phyloP scores from a whole-genome alignment of 306 rosid genomes.

The Rosa lucieae region DNA sequence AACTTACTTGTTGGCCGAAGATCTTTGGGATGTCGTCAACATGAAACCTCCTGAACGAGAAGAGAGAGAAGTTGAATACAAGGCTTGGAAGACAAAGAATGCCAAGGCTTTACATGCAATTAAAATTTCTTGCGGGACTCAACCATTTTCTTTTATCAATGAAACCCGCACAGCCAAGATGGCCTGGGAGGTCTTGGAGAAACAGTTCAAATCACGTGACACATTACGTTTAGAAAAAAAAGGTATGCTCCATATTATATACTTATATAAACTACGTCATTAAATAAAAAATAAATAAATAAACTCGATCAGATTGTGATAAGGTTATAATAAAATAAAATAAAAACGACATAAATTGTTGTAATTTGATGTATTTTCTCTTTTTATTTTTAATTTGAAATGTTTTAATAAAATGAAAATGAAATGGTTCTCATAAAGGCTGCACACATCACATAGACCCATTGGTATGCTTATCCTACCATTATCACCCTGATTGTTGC shows the following conservation, averaged over 20 bases:
- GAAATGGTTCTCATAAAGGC: no score
- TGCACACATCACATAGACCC: no score
- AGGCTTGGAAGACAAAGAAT: neutral
- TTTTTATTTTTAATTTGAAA: no score
- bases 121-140: neutral
- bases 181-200: neutral
- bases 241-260: neutral
- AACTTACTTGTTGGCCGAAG: neutral
- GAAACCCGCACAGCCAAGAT: neutral
- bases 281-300: no score
- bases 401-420: no score
- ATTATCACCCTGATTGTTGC: no score
- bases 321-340: no score
- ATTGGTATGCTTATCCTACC: no score
- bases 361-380: no score
- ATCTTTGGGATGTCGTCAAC: neutral
- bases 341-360: no score
- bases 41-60: neutral
- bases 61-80: neutral
- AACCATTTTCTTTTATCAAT: neutral
- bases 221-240: neutral
- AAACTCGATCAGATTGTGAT: no score
- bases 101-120: conserved; percentile 3
- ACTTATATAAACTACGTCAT: no score
- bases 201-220: neutral